Base-by-base conservation (phyloP, 1,284 basidiomycete species). In the Chondrostereum purpureum region DNA sequence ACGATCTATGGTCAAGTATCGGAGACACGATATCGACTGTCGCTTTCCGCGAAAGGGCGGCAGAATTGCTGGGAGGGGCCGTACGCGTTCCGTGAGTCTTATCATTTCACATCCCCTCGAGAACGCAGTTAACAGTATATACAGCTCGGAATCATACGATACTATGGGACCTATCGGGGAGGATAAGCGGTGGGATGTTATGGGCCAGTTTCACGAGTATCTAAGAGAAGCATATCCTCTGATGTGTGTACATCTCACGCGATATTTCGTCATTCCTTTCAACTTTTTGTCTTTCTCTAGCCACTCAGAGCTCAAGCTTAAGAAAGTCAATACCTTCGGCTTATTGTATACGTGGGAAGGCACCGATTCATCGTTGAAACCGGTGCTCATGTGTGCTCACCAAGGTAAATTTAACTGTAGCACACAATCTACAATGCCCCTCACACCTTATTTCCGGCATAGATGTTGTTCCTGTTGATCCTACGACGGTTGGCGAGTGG, bases 301-400 rank as follows among this genome's bases (percentile, higher is more conserved):
- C n/a, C 76, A 83, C 54, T 48, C 66, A 35, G 68, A 63, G n/a
- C 63, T 85, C 41, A 67, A 17, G 27, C 65, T 80, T 36, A 77
- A 73, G 4, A 77, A 76, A 52, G 75, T 88, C 50, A 77, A 77
- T 52, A 78, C 77, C 0, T 83, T 83, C 56, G 83, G 78, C 1
- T 68, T 89, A 17, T 59, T 87, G 4, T 88, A 75, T 59, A 75
- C 80, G 36, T 87, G 83, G 80, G 61, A 69, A 40, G 87, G 87
- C 12, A 70, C 74, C 0, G 71, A 87, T 52, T 48, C 64, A 1
- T 67, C 68, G 1, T 66, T 86, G 40, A 85, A 88, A 55, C 86
- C 87, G 0, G 59, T 85, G 19, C 60, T 89, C 14, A 62, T 89
- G 27, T 74, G 77, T 33, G 83, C 76, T 4, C 86, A 89, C 58